Evolutionary conservation across 2,329 filamentous ascomycete species (phyloP), one percentile per base, ranked within the genome.

Genomic region (Fusarium longipes): DNA sequence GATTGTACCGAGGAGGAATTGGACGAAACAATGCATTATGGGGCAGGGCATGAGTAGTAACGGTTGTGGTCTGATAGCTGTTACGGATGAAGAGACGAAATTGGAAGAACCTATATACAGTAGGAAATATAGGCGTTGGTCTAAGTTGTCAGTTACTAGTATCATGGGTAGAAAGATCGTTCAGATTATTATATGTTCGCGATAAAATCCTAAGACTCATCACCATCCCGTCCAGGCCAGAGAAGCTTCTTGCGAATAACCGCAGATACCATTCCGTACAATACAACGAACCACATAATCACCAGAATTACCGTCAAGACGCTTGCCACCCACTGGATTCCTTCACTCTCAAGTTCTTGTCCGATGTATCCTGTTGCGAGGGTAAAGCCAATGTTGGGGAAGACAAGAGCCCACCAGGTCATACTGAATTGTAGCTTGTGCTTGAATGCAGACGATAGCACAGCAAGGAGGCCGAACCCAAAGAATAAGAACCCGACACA

Each of bases 401-500:
- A 74, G 8, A 74, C 64, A 39, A 74, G 63, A 8, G 72, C 70
- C 71, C 72, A 74, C 72, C 72, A 74, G 5, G 67, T 53, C 70
- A 74, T 68, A n/a, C 70, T 71, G 14, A 68, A 74, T 9, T 70
- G 57, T 8, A 74, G 40, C 25, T 52, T 70, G 57, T 57, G 65
- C 12, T 56, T 61, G 1, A 61, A 17, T 1, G 56, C 57, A 2
- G 65, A 63, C 1, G 63, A 63, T 10, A 74, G 17, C 0, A 71
- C 71, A 1, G 73, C 67, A 14, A 74, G 47, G 1, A 73, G 50
- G 3, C 63, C 71, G 15, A 75, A 71, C 2, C 63, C 62, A 33
- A 74, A 74, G 48, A 75, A 72, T 73, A 73, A 75, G 22, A 75
- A 67, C 0, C 57, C 70, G 6, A 75, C 63, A 14, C 72, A 71